These are phyloP conservation scores for Nevesoporus exiguus DNA, from an alignment of 768 basidiomycete genomes.

Conservation along the genomic window DNA sequence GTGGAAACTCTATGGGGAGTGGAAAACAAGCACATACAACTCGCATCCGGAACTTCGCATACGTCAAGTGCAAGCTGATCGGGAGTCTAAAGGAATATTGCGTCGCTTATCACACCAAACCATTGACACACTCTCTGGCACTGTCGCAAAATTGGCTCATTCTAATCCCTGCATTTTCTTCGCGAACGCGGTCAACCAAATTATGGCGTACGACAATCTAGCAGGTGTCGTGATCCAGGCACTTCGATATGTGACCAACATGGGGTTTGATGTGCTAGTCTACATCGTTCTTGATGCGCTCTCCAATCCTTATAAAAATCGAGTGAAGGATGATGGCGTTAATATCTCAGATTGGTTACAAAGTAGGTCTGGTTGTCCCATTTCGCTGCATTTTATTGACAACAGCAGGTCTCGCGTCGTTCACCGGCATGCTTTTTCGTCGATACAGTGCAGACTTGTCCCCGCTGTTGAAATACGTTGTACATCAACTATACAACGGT, in stretches of 20 bases:
- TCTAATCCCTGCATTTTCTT: conserved; percentile 94
- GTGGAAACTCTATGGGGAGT: conserved; percentile 94
- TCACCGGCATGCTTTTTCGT: conserved; percentile 88
- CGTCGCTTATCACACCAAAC: conserved; percentile 84
- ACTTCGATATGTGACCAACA: conserved; percentile 81
- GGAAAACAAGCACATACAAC: conserved; percentile 72
- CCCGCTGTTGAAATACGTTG: conserved; percentile 84
- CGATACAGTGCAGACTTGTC: conserved; percentile 82
- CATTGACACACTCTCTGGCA: conserved; percentile 78
- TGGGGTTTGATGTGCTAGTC: conserved; percentile 92
- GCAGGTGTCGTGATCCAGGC: conserved; percentile 88
- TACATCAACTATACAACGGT: conserved; percentile 81
- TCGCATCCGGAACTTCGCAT: conserved; percentile 78
- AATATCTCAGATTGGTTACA: conserved; percentile 90
- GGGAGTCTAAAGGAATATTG: conserved; percentile 85
- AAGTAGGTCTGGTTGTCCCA: conserved; percentile 53
- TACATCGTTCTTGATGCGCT: conserved; percentile 86
- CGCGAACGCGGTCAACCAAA: conserved; percentile 83
- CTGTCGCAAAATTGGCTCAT: conserved; percentile 90
- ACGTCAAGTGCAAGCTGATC: conserved; percentile 77
- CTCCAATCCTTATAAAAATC: conserved; percentile 73
- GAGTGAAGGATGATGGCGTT: conserved; percentile 90
- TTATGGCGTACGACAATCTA: conserved; percentile 95
- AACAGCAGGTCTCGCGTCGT: conserved; percentile 77
- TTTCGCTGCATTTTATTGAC: conserved; percentile 17